Evolutionary conservation across 495 filamentous ascomycete genomes (phyloP).

Genomic region (Hypoxylon lienhwacheense): DNA sequence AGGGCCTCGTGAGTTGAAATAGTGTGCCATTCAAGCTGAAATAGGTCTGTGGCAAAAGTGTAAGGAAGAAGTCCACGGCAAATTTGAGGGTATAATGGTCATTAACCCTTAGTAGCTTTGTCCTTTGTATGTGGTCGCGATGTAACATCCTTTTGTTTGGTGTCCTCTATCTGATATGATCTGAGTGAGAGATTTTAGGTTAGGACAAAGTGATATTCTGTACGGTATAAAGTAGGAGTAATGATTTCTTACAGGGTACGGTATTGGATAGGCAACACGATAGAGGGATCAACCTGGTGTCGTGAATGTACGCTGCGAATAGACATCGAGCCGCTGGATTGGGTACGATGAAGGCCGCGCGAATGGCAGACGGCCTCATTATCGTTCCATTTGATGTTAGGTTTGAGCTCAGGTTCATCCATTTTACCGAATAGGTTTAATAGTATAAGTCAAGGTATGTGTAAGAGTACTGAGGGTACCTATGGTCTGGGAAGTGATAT

Average conservation of each 20-base stretch:
- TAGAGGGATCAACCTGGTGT: constrained; percentile 48
- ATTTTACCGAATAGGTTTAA: constrained; percentile 7
- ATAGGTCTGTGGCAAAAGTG: constrained; percentile 39
- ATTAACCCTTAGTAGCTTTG: constrained; percentile 46
- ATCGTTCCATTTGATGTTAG: constrained; percentile 40
- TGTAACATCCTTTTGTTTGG: constrained; percentile 45
- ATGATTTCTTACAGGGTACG: constrained; percentile 48
- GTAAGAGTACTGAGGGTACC: background rate
- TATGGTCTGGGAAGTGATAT: background rate
- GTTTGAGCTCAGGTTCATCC: constrained; percentile 34
- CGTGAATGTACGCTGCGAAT: constrained; percentile 42
- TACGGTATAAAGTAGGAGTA: background rate
- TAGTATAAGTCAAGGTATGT: constrained; percentile 2
- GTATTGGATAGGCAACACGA: constrained; percentile 57
- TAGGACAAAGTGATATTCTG: background rate
- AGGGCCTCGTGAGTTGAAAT: constrained; percentile 57
- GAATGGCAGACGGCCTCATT: constrained; percentile 26
- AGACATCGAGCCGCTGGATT: constrained; percentile 44
- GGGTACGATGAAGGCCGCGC: constrained; percentile 33
- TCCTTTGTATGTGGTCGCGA: constrained; percentile 43
- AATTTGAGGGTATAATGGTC: constrained; percentile 5
- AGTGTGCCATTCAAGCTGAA: constrained; percentile 59
- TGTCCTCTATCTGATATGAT: constrained; percentile 57
- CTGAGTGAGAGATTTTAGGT: constrained; percentile 25
- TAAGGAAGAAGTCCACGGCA: constrained; percentile 14